A percentile compares a stretch with the other conserved stretches of the same genome.
Evolutionary conservation across 106 monocot genomes (phyloP).

Genomic region (Dendrobium catenatum): DNA sequence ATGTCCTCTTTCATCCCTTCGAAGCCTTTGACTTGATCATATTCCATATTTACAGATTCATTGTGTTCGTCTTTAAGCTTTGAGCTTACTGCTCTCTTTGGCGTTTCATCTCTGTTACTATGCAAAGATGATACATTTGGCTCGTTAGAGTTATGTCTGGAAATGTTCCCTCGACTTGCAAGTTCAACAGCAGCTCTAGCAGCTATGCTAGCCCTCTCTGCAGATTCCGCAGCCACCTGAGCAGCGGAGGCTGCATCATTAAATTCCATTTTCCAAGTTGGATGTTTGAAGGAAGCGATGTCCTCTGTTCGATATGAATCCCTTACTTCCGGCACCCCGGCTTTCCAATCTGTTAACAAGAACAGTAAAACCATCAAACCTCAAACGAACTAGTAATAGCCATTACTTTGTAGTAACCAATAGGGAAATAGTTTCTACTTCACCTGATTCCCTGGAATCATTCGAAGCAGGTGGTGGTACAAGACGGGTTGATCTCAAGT

Average conservation of each 20-base stretch:
- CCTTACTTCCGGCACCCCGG: conserved; percentile 3
- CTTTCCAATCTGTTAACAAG: conserved; percentile 16
- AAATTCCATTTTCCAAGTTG: conserved; percentile 55
- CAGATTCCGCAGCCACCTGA: conserved; percentile 88
- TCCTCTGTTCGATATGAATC: conserved; percentile 16
- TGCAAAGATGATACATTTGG: conserved; percentile 16
- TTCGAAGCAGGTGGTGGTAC: conserved; percentile 10
- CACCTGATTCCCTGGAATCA: conserved; percentile 21
- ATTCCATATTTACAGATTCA: neutral
- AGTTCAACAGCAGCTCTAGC: conserved; percentile 87
- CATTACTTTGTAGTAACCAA: too few species aligned
- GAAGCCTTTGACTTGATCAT: conserved; percentile 3
- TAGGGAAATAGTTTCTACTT: neutral
- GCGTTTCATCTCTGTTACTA: conserved; percentile 6
- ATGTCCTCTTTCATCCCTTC: too few species aligned
- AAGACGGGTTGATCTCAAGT: neutral
- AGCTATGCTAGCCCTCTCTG: conserved; percentile 84
- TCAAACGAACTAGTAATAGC: neutral
- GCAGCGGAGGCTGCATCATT: conserved; percentile 89
- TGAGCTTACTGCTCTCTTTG: neutral
- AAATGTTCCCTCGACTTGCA: conserved; percentile 37
- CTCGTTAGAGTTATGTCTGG: conserved; percentile 17
- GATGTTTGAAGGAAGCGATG: conserved; percentile 14
- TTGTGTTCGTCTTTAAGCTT: conserved; percentile 9
- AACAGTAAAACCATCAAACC: conserved; percentile 1